Evolutionary conservation across 1,139 yeast species (phyloP).

Genomic region (Candida neerlandica): DNA sequence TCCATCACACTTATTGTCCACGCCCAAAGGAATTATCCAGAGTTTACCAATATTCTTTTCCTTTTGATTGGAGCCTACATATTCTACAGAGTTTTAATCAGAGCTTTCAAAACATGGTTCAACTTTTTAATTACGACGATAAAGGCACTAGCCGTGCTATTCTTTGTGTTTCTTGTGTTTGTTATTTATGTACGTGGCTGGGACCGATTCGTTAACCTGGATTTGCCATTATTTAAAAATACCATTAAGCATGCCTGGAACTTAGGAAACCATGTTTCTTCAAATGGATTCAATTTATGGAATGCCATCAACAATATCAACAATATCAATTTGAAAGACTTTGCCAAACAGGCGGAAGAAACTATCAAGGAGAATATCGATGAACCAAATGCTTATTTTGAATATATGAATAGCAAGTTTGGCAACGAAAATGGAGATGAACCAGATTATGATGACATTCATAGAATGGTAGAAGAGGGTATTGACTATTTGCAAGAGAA

Average conservation of each 20-base stretch:
- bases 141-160: constrained; percentile 20
- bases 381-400: constrained; percentile 20
- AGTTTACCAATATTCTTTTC: constrained; percentile 23
- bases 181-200: constrained; percentile 23
- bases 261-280: constrained; percentile 2
- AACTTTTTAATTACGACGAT: constrained; percentile 24
- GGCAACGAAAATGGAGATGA: constrained; percentile 13
- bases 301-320: not conserved
- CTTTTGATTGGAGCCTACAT: constrained; percentile 25
- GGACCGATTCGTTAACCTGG: constrained; percentile 21
- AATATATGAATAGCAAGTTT: constrained; percentile 23
- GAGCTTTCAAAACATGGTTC: constrained; percentile 31
- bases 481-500: constrained; percentile 16
- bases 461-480: constrained; percentile 21
- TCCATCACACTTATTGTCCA: constrained; percentile 19
- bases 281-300: constrained; percentile 5
- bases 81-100: constrained; percentile 22
- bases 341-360: constrained; percentile 9
- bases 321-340: constrained; percentile 4
- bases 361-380: constrained; percentile 5
- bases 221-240: constrained; percentile 19
- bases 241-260: constrained; percentile 4
- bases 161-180: constrained; percentile 15
- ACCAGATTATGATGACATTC: constrained; percentile 18
- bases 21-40: constrained; percentile 28